A percentile compares a stretch with the other conserved stretches of the same genome.
phyloP scores from a whole-genome alignment of 352 stramenopile genomes.

The Pythium phragmitis region DNA sequence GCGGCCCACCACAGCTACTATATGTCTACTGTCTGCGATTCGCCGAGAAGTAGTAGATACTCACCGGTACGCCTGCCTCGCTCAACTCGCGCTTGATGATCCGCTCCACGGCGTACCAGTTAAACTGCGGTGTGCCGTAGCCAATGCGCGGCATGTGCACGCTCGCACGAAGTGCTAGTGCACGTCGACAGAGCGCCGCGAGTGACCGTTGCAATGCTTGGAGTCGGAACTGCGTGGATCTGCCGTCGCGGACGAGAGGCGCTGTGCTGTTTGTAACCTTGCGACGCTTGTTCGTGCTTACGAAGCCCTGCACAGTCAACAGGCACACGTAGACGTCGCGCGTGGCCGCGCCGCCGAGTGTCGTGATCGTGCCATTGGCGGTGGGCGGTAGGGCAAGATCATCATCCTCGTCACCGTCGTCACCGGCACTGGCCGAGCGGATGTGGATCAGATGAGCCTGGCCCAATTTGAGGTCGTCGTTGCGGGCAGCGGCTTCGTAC shows the following conservation, averaged over 20 bases:
- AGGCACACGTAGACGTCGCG: constrained; percentile 58
- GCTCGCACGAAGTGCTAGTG: constrained; percentile 39
- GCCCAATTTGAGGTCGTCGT: constrained; percentile 69
- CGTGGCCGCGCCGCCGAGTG: background rate
- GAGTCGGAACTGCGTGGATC: constrained; percentile 66
- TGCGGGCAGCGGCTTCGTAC: constrained; percentile 56
- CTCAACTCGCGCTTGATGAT: constrained; percentile 63
- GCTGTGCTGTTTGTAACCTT: constrained; percentile 12
- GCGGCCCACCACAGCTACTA: background rate
- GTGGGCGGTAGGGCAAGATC: constrained; percentile 1
- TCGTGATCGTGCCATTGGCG: constrained; percentile 5
- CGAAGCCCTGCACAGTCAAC: constrained; percentile 69
- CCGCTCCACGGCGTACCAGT: constrained; percentile 82
- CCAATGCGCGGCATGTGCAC: constrained; percentile 79
- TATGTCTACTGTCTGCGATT: constrained; percentile 10
- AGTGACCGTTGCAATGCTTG: constrained; percentile 58
- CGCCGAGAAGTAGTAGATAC: constrained; percentile 72
- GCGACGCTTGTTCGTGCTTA: constrained; percentile 38
- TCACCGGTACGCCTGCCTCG: constrained; percentile 47
- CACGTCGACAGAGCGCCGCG: constrained; percentile 36
- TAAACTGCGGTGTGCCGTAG: constrained; percentile 74
- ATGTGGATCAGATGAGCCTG: constrained; percentile 66
- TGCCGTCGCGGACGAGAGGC: constrained; percentile 43
- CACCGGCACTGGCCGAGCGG: constrained; percentile 3
- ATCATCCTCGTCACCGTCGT: constrained; percentile 5